Percentiles rank a stretch among this genome's conserved stretches.
Conservation (phyloP, 257 asterid species). For the Solanum okadae region DNA sequence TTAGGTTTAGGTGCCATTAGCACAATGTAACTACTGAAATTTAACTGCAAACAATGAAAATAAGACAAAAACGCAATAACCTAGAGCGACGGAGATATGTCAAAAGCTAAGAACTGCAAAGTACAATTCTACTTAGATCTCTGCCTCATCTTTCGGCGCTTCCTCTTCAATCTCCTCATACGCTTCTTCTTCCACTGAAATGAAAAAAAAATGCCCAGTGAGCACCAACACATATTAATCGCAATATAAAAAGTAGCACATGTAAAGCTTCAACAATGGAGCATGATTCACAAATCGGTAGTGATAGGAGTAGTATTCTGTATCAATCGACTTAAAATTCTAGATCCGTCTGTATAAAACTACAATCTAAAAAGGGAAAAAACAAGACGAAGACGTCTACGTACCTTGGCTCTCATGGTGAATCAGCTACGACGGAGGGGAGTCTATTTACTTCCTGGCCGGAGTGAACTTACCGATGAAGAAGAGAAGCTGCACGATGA, state of each 20-base stretch:
- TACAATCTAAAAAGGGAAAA: neutral
- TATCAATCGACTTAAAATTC: neutral
- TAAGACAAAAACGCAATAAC: neutral
- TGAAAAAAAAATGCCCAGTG: neutral
- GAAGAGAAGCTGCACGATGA: neutral
- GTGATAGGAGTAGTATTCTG: neutral
- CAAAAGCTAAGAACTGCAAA: neutral
- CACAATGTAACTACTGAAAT: neutral
- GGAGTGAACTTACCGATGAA: neutral
- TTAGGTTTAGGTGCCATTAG: neutral
- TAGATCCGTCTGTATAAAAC: neutral
- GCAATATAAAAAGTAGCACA: neutral
- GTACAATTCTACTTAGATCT: conserved; percentile 28
- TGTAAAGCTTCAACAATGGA: neutral
- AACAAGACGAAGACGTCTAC: neutral
- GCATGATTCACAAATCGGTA: neutral
- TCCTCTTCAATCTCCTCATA: conserved; percentile 58
- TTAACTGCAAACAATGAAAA: neutral
- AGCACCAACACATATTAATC: neutral
- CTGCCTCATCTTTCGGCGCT: conserved; percentile 56
- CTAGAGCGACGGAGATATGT: neutral
- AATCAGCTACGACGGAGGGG: neutral
- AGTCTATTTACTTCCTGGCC: neutral
- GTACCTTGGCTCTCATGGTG: conserved; percentile 13
- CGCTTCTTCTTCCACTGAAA: conserved; percentile 60